Base-by-base conservation (phyloP, 805 yeast genomes). In the Cyberlindnera mycetangii region DNA sequence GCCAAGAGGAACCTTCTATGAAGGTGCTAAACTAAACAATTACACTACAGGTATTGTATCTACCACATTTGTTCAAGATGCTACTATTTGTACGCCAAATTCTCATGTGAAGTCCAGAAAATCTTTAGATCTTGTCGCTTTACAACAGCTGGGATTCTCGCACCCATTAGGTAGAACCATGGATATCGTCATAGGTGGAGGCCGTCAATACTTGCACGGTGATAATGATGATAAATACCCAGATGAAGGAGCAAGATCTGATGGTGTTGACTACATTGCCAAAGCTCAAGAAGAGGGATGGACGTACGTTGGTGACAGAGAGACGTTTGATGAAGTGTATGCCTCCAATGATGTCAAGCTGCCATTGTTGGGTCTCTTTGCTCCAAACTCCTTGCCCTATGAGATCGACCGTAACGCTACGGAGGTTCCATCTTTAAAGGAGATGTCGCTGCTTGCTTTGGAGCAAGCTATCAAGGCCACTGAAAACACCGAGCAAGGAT, bases 51-150 rank as follows among this genome's bases (percentile, higher is more conserved):
- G 97, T 4, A 70, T 89, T 47, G 97, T 89, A 30, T 95, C 89
- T 17, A 89, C 96, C 34, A 89, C 97, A 1, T 76, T 95, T 49
- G 78, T 89, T 47, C 88, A 96, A 27, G 97, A 89, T 62, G 97
- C 97, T 22, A 90, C 97, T 0, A 96, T 96, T 2, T 96, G 95
- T 22, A 79, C 89, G 2, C 90, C 89, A 64, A 79, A 86, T 45
- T 60, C 96, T 1, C 97, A 89, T 60, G 93, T 73, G 16, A 81
- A 77, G 55, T 74, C 70, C 59, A 76, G 97, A 60, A 72, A 66
- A 49, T 87, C 84, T 66, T 89, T 85, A 60, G 89, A 85, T 58
- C 70, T 80, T 64, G 86, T 89, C 62, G 97, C 97, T 7, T 76
- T 78, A 53, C 96, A 89, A 51, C 93, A 87, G 60, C 68, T 89